phyloP scores from a whole-genome alignment of 2,329 filamentous ascomycete genomes.

The Scedosporium dehoogii region DNA sequence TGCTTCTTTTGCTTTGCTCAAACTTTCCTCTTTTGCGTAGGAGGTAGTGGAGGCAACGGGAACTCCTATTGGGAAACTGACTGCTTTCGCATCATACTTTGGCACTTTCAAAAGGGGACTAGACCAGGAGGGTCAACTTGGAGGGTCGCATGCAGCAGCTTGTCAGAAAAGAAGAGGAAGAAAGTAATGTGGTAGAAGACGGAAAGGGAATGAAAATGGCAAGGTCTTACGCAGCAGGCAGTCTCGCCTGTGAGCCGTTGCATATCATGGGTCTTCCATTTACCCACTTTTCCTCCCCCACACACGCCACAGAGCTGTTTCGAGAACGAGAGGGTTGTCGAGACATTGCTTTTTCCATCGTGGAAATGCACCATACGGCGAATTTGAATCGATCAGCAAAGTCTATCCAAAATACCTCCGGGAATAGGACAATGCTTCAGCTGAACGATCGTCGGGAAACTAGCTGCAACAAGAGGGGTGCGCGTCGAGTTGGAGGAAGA shows the following conservation, averaged over 20 bases:
- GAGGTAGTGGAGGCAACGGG: not conserved
- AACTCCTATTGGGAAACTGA: not conserved
- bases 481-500: no score
- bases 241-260: not conserved
- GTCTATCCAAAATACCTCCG: not conserved
- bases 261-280: not conserved
- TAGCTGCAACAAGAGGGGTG: no score
- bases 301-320: not conserved
- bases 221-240: not conserved
- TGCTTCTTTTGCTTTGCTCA: not conserved
- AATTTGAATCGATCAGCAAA: no score
- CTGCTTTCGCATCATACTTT: not conserved
- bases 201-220: not conserved
- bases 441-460: no score
- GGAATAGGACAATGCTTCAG: not conserved
- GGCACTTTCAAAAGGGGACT: not conserved
- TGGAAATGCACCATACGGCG: no score
- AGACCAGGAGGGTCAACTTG: not conserved
- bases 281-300: not conserved
- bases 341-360: not conserved
- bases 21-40: no score
- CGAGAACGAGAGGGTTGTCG: not conserved
- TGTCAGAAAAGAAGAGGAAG: not conserved
- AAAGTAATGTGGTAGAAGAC: not conserved
- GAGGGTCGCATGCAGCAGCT: not conserved